Conservation (phyloP, 306 rosid genomes). For the Astragalus glycyphyllos region DNA sequence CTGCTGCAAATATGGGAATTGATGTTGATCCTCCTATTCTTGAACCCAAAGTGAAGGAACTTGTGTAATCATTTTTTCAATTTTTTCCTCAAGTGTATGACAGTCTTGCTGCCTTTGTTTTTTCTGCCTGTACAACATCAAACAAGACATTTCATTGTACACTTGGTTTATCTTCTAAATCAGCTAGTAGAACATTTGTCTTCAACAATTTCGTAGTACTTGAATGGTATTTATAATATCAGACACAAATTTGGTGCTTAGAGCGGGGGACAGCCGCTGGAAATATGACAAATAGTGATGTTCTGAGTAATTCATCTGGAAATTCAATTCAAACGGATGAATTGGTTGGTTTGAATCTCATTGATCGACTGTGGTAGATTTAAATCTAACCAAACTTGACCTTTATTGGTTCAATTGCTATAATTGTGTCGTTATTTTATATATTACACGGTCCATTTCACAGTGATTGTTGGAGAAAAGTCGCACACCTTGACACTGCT, state of each 20-base stretch:
- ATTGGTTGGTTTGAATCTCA: background rate
- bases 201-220: conserved; percentile 9
- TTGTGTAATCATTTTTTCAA: conserved; percentile 38
- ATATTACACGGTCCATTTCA: no score
- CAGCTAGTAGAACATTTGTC: conserved; percentile 6
- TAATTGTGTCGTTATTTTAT: no score
- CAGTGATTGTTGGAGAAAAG: no score
- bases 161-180: conserved; percentile 33
- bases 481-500: no score
- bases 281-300: background rate
- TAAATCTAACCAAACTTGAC: background rate
- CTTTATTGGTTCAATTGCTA: background rate
- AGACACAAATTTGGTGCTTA: conserved; percentile 6
- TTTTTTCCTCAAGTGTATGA: conserved; percentile 24
- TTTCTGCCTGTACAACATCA: conserved; percentile 23
- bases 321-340: background rate
- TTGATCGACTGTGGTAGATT: background rate
- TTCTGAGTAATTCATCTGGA: background rate
- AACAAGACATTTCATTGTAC: conserved; percentile 15
- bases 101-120: background rate
- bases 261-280: background rate
- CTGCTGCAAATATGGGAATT: conserved; percentile 99
- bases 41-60: conserved; percentile 71
- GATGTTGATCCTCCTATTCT: conserved; percentile 95
- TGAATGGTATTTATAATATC: conserved; percentile 25